These are phyloP conservation scores for Aspergillus piperis DNA, from an alignment of 2,329 filamentous ascomycete species.

Conservation along the genomic window DNA sequence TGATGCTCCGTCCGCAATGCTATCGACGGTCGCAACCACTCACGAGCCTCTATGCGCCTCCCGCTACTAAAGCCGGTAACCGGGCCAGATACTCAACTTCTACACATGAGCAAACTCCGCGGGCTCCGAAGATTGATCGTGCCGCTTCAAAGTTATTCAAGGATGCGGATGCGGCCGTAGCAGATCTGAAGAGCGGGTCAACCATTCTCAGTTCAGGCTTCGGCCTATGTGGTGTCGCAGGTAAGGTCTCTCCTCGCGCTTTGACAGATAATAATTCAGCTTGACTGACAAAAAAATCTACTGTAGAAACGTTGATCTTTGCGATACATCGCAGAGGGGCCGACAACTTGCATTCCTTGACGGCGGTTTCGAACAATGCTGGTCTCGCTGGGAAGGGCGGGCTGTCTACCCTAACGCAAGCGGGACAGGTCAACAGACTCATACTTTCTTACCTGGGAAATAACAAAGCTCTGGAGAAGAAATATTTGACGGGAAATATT, in stretches of 20 bases:
- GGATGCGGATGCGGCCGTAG: slow-evolving; percentile 66
- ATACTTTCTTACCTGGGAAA: slow-evolving; percentile 75
- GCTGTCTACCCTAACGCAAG: slow-evolving; percentile 66
- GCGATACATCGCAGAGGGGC: slow-evolving; percentile 63
- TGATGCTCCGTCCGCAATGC: slow-evolving; percentile 25
- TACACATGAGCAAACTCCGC: slow-evolving; percentile 16
- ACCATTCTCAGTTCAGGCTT: slow-evolving; percentile 77
- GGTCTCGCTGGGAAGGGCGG: slow-evolving; percentile 69
- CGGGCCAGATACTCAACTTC: slow-evolving; percentile 26
- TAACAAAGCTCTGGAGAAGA: slow-evolving; percentile 74
- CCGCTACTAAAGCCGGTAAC: neutral
- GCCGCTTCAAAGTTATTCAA: slow-evolving; percentile 40
- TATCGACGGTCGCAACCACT: slow-evolving; percentile 23
- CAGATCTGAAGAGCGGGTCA: slow-evolving; percentile 69
- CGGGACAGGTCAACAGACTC: slow-evolving; percentile 70
- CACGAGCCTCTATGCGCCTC: slow-evolving; percentile 13
- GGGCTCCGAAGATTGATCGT: slow-evolving; percentile 32
- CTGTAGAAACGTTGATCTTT: slow-evolving; percentile 68
- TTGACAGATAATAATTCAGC: neutral
- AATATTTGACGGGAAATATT: slow-evolving; percentile 73
- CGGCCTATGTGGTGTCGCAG: slow-evolving; percentile 76
- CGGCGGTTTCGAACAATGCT: slow-evolving; percentile 79
- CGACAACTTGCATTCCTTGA: slow-evolving; percentile 60
- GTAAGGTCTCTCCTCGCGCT: slow-evolving; percentile 40
- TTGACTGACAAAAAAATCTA: neutral